Percentiles rank a stretch among this genome's conserved stretches.
phyloP scores from a whole-genome alignment of 129 eudicot genomes.

The Oenanthe sinensis region DNA sequence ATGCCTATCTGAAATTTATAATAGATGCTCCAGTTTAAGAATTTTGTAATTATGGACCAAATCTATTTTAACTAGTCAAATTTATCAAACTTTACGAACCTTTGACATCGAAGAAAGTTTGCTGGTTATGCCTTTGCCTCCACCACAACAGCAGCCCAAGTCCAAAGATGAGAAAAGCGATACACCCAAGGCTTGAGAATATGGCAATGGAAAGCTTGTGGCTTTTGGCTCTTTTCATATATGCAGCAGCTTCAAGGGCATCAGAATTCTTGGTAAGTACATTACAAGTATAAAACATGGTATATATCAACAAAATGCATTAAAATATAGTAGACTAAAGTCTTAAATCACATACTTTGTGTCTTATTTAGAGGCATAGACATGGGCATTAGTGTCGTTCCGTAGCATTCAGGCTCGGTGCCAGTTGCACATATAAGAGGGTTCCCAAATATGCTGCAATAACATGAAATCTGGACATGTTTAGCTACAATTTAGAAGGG shows the following conservation, averaged over 20 bases:
- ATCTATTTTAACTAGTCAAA: background rate
- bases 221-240: slow-evolving; percentile 28
- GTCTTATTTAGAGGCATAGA: slow-evolving; percentile 72
- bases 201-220: slow-evolving; percentile 52
- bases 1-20: slow-evolving; percentile 39
- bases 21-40: background rate
- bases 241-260: slow-evolving; percentile 31
- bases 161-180: slow-evolving; percentile 37
- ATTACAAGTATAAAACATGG: background rate
- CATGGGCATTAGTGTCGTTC: slow-evolving; percentile 67
- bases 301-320: too few relatives aligned
- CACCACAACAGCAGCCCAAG: slow-evolving; percentile 44
- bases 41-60: background rate
- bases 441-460: slow-evolving; percentile 67
- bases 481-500: background rate
- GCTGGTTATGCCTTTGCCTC: slow-evolving; percentile 34
- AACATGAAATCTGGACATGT: background rate
- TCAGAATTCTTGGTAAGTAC: slow-evolving; percentile 10
- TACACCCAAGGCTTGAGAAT: slow-evolving; percentile 49
- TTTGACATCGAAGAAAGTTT: slow-evolving; percentile 42
- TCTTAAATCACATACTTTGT: slow-evolving; percentile 34
- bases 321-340: background rate
- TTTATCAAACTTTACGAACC: slow-evolving; percentile 32
- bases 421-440: slow-evolving; percentile 65
- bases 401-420: slow-evolving; percentile 47